A percentile compares a stretch with the other conserved stretches of the same genome.
Conservation (phyloP, 2,329 filamentous ascomycete species). For the Arachnomyces sp. region DNA sequence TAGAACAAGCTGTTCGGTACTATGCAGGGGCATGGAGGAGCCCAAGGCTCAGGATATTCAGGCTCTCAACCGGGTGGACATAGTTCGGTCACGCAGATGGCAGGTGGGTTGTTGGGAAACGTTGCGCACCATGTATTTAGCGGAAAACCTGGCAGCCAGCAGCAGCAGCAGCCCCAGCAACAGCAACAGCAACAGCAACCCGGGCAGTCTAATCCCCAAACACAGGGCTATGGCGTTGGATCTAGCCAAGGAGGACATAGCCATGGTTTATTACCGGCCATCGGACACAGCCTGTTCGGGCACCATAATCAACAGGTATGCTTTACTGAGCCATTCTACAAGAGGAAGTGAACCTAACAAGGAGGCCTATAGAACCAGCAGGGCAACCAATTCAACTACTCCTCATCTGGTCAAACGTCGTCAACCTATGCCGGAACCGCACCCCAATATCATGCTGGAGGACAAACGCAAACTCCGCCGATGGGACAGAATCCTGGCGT, state of each 20-base stretch:
- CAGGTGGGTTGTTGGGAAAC: no score
- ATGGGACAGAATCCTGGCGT: no score
- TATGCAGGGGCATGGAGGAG: no score
- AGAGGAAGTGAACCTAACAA: background rate
- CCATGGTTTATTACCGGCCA: conserved; percentile 1
- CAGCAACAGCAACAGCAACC: conserved; percentile 4
- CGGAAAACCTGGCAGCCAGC: no score
- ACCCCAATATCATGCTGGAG: conserved; percentile 12
- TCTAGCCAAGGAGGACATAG: conserved; percentile 1
- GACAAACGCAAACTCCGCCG: conserved; percentile 1
- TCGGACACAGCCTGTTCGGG: conserved; percentile 5
- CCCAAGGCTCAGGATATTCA: no score
- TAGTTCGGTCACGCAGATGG: no score
- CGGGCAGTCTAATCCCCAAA: conserved; percentile 4
- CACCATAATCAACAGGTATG: background rate
- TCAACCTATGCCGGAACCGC: conserved; percentile 9
- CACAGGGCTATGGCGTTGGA: background rate
- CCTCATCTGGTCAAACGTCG: conserved; percentile 9
- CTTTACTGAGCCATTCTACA: conserved; percentile 1
- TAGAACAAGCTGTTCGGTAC: no score
- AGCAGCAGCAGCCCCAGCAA: no score
- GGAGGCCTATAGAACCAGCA: conserved; percentile 8
- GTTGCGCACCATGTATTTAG: no score
- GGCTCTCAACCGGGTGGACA: no score
- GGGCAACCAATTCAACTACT: conserved; percentile 12